A percentile compares a stretch with the other conserved stretches of the same genome.
These are phyloP conservation scores for Zygosaccharomyces siamensis DNA, from an alignment of 805 yeast species.

Conservation along the genomic window DNA sequence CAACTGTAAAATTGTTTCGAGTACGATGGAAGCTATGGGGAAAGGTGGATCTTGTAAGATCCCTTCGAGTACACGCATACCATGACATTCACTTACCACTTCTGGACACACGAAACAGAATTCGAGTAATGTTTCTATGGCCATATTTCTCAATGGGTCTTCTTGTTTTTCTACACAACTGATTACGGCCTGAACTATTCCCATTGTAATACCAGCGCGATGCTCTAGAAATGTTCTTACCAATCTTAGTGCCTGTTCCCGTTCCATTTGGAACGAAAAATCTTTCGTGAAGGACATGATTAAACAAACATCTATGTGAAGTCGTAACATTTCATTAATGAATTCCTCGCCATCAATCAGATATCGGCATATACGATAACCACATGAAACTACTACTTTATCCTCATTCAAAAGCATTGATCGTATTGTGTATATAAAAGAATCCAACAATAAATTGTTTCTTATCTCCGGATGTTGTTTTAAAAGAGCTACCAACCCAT, in stretches of 20 bases:
- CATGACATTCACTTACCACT: constrained; percentile 43
- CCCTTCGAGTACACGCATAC: constrained; percentile 39
- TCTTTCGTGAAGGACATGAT: constrained; percentile 62
- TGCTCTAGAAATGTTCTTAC: constrained; percentile 56
- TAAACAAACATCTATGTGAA: constrained; percentile 58
- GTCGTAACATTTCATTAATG: constrained; percentile 46
- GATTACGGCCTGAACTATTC: constrained; percentile 62
- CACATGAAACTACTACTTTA: constrained; percentile 65
- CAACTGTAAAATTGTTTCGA: constrained; percentile 29
- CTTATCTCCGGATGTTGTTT: constrained; percentile 55
- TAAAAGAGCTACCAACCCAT: constrained; percentile 56
- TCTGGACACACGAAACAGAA: constrained; percentile 44
- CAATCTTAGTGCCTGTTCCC: constrained; percentile 72
- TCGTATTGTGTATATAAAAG: constrained; percentile 55
- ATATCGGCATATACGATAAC: constrained; percentile 68
- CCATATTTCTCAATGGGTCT: constrained; percentile 47
- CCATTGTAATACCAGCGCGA: constrained; percentile 56
- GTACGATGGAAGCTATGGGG: constrained; percentile 24
- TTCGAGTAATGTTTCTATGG: constrained; percentile 56
- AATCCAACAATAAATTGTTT: constrained; percentile 56
- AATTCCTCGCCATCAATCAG: constrained; percentile 53
- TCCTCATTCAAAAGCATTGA: constrained; percentile 53
- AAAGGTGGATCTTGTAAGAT: constrained; percentile 27
- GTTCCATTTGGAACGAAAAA: constrained; percentile 50
- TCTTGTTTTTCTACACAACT: constrained; percentile 55